These are phyloP conservation scores for Adansonia madagascariensis DNA, from an alignment of 441 rosid genomes.

Conservation along the genomic window DNA sequence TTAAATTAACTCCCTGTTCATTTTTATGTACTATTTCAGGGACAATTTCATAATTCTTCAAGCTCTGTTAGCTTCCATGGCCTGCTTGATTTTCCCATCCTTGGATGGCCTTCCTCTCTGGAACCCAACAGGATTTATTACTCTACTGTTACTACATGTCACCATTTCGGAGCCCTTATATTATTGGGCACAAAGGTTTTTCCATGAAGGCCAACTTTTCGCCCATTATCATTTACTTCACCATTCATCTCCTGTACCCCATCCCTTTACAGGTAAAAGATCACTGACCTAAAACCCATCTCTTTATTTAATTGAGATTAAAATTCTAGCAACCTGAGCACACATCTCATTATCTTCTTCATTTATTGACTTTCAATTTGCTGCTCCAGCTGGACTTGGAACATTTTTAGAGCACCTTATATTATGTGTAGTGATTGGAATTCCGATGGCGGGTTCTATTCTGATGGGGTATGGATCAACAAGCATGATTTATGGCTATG, in stretches of 20 bases:
- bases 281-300: too few relatives aligned
- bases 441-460: constrained; percentile 66
- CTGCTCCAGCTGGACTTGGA: constrained; percentile 59
- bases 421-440: constrained; percentile 49
- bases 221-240: constrained; percentile 72
- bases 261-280: constrained; percentile 63
- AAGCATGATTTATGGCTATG: constrained; percentile 54
- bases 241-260: constrained; percentile 75
- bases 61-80: constrained; percentile 60
- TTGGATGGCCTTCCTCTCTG: constrained; percentile 58
- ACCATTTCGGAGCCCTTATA: constrained; percentile 84
- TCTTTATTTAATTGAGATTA: too few relatives aligned
- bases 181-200: constrained; percentile 60
- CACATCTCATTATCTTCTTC: not conserved
- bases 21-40: constrained; percentile 44
- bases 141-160: constrained; percentile 63
- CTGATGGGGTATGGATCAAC: constrained; percentile 67
- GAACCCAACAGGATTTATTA: constrained; percentile 65
- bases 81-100: constrained; percentile 52
- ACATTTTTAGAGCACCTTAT: constrained; percentile 70
- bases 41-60: constrained; percentile 85
- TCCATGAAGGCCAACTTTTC: constrained; percentile 65
- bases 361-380: not conserved
- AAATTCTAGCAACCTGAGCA: not conserved
- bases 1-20: not conserved